Percentiles rank a stretch among this genome's conserved stretches.
These are phyloP conservation scores for Chlamydomonas sphaeroides DNA, from an alignment of 139 green algal genomes.

Conservation along the genomic window DNA sequence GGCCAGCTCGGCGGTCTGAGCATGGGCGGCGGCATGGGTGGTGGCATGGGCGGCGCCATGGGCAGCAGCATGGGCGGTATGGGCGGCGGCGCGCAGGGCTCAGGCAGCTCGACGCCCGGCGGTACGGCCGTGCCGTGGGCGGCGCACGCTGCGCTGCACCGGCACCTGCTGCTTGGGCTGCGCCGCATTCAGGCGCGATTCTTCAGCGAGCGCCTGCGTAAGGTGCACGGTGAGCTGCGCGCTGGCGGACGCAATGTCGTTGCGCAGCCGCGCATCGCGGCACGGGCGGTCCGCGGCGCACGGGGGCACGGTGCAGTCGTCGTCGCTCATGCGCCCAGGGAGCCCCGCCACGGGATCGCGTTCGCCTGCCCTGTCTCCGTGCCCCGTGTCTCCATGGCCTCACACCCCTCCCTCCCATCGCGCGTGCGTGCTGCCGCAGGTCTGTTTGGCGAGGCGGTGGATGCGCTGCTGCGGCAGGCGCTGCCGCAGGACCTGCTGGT, in stretches of 20 bases:
- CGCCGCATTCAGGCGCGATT: constrained; percentile 32
- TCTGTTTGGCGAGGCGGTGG: constrained; percentile 30
- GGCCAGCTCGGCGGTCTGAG: not conserved
- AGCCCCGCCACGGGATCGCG: no score
- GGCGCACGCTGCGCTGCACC: constrained; percentile 28
- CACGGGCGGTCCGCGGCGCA: no score
- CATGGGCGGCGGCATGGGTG: constrained; percentile 2
- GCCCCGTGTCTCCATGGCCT: no score
- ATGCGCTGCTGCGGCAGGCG: constrained; percentile 19
- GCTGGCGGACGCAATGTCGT: no score
- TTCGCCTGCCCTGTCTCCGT: no score
- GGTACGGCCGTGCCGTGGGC: constrained; percentile 29
- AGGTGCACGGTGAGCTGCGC: constrained; percentile 35
- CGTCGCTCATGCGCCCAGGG: no score
- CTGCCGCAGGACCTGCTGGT: constrained; percentile 43
- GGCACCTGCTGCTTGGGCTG: constrained; percentile 36
- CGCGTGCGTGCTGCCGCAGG: not conserved
- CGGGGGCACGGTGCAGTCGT: no score
- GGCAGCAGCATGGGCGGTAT: not conserved
- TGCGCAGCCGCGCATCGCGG: no score
- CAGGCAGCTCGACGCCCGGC: not conserved
- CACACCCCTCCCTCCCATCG: no score
- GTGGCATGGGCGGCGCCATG: not conserved
- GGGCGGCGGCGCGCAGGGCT: not conserved
- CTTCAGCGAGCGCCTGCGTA: constrained; percentile 29